These are phyloP conservation scores for Scortechinia acanthostroma DNA, from an alignment of 2,329 filamentous ascomycete genomes.

Conservation along the genomic window DNA sequence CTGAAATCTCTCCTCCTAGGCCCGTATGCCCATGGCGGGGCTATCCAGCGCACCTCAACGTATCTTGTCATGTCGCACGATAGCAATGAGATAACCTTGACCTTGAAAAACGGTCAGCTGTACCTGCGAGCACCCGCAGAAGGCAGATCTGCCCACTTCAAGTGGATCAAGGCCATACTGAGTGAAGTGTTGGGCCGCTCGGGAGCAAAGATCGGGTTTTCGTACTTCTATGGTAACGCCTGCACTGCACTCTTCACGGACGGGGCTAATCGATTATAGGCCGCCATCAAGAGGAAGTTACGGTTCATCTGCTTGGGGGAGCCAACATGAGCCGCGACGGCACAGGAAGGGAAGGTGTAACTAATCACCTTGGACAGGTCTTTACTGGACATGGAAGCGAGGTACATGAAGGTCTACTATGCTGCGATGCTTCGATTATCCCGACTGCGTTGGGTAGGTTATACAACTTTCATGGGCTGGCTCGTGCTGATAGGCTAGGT, in stretches of 20 bases:
- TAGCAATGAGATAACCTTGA: constrained; percentile 52
- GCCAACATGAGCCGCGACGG: constrained; percentile 55
- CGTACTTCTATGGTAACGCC: not conserved
- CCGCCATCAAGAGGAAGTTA: constrained; percentile 50
- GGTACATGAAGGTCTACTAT: constrained; percentile 47
- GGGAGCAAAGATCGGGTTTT: no score
- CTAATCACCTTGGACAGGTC: constrained; percentile 53
- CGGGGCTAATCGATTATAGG: constrained; percentile 49
- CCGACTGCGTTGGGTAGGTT: constrained; percentile 54
- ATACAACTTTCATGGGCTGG: no score
- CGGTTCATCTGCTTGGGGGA: constrained; percentile 62
- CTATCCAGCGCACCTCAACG: constrained; percentile 50
- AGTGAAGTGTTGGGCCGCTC: no score
- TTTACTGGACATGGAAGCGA: constrained; percentile 42
- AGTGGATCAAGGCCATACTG: no score
- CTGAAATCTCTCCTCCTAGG: constrained; percentile 49
- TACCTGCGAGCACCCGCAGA: no score
- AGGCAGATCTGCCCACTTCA: no score
- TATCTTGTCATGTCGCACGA: constrained; percentile 66
- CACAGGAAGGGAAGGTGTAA: constrained; percentile 45
- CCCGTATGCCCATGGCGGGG: constrained; percentile 45
- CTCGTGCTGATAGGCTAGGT: no score
- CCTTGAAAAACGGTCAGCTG: constrained; percentile 50
- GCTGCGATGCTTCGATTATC: constrained; percentile 54
- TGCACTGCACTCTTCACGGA: not conserved